Base-by-base conservation (phyloP, 2,329 filamentous ascomycete genomes). In the Hypocreales sp. region DNA sequence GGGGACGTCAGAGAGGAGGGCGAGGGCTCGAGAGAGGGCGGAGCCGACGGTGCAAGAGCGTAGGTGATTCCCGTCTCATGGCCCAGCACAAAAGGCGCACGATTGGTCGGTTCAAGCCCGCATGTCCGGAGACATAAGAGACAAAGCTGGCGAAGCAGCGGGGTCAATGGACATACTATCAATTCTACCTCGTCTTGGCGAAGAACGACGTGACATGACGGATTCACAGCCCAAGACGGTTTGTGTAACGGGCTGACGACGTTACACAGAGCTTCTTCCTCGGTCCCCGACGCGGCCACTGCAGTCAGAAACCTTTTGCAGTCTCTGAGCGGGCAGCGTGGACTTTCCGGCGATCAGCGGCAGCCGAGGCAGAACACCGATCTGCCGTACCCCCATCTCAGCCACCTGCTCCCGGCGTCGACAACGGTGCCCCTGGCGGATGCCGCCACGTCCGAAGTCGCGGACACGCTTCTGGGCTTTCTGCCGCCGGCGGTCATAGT, bases 21-120 rank as follows among this genome's bases (percentile, higher is more conserved):
- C 32, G 74, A 83, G 52, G 75, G 72, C 40, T 73, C 87, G 38
- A 70, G 92, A 59, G 84, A 93, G 56, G 90, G 87, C 34, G 90
- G 92, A 50, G 83, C 83, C 42, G 90, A 95, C 58, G 90, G 92
- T 47, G 92, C 82, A 60, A 75, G 90, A 94, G 90, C 87, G 90
- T 98, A 95, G 87, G 92, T 98, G 33, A 47, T 39, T 40, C 43
- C 46, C 41, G 40, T 46, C 45, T 38, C 42, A 33, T 42, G 39
- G 43, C 36, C 39, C 24, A 39, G 39, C 26, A 31, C 22, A 34
- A 37, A 38, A 31, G 38, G 38, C 35, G 32, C 35, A 38, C 28
- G 35, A 34, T 31, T 35, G 40, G 36, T 32, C 33, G 34, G 5
- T n/a, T 22, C 15, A 19, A 25, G 25, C 26, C 31, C 29, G 20